phyloP scores from a whole-genome alignment of 2,329 filamentous ascomycete species.

The Fusarium concolor region DNA sequence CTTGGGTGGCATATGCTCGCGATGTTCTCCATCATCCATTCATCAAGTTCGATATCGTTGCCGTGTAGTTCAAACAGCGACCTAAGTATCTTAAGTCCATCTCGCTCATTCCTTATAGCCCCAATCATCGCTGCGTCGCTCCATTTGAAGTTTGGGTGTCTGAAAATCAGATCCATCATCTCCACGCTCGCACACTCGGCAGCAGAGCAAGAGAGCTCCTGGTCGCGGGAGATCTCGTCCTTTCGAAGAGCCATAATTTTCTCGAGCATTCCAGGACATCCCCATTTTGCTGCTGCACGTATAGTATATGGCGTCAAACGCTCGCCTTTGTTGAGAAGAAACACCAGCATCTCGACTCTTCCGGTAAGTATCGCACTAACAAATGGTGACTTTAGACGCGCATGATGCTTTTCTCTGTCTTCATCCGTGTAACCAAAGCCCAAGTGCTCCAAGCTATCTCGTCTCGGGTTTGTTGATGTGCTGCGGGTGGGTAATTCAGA shows the following conservation, averaged over 20 bases:
- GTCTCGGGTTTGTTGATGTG: conserved; percentile 7
- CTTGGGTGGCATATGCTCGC: conserved; percentile 20
- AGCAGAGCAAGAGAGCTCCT: conserved; percentile 24
- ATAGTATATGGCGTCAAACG: conserved; percentile 24
- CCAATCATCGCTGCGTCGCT: conserved; percentile 26
- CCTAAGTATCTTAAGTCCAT: conserved; percentile 16
- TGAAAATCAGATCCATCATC: conserved; percentile 23
- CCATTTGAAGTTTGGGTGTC: conserved; percentile 20
- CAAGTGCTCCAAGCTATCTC: conserved; percentile 11
- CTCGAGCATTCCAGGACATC: conserved; percentile 16
- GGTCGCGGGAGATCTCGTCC: conserved; percentile 25
- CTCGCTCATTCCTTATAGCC: conserved; percentile 18
- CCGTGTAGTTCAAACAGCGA: conserved; percentile 19
- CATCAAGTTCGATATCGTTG: conserved; percentile 11
- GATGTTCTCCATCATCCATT: conserved; percentile 33
- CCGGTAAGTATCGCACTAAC: conserved; percentile 25
- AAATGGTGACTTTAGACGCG: conserved; percentile 24
- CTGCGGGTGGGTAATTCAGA: conserved; percentile 5
- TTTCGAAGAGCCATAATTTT: conserved; percentile 25
- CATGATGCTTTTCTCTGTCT: conserved; percentile 29
- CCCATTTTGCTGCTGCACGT: conserved; percentile 26
- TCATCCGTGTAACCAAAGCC: conserved; percentile 26
- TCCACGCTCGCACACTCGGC: conserved; percentile 19
- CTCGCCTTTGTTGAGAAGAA: conserved; percentile 27
- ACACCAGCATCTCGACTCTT: conserved; percentile 27